Base-by-base conservation (phyloP, 768 basidiomycete species). In the Pulveroboletus ravenelii region DNA sequence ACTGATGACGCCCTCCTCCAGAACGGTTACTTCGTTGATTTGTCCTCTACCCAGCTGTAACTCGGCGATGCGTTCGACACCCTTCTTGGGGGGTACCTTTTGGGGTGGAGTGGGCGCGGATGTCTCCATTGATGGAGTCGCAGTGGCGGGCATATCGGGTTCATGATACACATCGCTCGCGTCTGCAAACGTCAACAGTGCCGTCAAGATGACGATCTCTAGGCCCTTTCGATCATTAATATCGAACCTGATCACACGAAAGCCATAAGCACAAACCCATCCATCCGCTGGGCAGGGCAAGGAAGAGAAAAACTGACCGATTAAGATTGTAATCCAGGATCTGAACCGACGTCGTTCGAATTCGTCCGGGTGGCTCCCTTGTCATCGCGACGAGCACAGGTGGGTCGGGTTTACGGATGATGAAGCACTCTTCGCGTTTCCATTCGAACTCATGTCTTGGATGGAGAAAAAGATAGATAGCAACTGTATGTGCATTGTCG, bases 311-410 rank as follows among this genome's bases (percentile, higher is more conserved):
- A 6, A 23, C 44, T 41, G 52, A 84, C 89, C 89, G 72, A 59
- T 90, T 81, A 34, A 93, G 73, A 59, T 93, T 93, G 56, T 92
- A 93, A 65, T 93, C 89, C 5, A 93, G 72, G 23, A 93, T 79
- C 60, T 93, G 90, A 27, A 90, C 73, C 3, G 82, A 75, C 0
- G 78, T 66, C 12, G 84, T 81, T 60, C 81, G 85, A 40, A 85
- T 71, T 20, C 80, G 74, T 7, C 85, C 84, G 2, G 81, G 72
- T 2, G 82, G 78, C 52, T 90, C 90, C 60, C 85, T 89, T 3
- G 87, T 89, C 27, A 90, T 75, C 0, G 88, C 89, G 12, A 93
- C 84, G 10, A 91, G 78, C 2, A 93, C 89, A 38, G 90, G 86
- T 6, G 90, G 90, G 56, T 93, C 90, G 9, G 89, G 90, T 62